Percentiles rank a stretch among this genome's conserved stretches.
Conservation (phyloP, 768 basidiomycete species). For the Tylopilus vinaceipallidus region DNA sequence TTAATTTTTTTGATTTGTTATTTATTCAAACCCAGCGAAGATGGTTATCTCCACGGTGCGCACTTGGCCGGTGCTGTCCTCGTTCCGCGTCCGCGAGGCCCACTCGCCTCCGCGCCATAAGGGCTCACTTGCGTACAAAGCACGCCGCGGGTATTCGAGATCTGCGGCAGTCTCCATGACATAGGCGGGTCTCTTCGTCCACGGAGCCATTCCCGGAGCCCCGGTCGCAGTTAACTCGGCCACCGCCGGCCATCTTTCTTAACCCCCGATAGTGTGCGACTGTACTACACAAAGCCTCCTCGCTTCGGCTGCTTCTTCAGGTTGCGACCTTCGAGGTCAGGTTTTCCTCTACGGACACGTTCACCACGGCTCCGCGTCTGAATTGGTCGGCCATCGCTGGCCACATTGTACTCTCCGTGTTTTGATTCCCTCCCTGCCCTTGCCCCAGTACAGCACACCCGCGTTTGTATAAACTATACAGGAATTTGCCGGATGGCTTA, state of each 20-base stretch:
- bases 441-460: neutral
- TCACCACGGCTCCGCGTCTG: neutral
- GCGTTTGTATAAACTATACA: neutral
- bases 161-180: neutral
- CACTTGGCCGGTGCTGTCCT: neutral
- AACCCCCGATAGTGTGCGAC: constrained; percentile 3
- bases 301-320: neutral
- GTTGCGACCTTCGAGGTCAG: neutral
- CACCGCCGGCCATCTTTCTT: constrained; percentile 10
- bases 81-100: neutral
- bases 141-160: neutral
- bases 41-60: constrained; percentile 17
- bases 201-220: neutral
- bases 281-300: neutral
- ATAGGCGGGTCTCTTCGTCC: constrained; percentile 5
- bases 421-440: neutral
- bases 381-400: neutral
- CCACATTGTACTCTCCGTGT: no score
- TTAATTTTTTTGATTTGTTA: constrained; percentile 15
- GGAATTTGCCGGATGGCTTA: constrained; percentile 8
- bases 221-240: constrained; percentile 1
- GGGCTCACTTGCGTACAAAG: neutral
- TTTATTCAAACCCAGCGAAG: constrained; percentile 22
- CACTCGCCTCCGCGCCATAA: constrained; percentile 7
- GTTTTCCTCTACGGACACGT: neutral